Evolutionary conservation across 768 basidiomycete species (phyloP), one percentile per base, ranked within the genome.

Genomic region (Amanita thiersii): DNA sequence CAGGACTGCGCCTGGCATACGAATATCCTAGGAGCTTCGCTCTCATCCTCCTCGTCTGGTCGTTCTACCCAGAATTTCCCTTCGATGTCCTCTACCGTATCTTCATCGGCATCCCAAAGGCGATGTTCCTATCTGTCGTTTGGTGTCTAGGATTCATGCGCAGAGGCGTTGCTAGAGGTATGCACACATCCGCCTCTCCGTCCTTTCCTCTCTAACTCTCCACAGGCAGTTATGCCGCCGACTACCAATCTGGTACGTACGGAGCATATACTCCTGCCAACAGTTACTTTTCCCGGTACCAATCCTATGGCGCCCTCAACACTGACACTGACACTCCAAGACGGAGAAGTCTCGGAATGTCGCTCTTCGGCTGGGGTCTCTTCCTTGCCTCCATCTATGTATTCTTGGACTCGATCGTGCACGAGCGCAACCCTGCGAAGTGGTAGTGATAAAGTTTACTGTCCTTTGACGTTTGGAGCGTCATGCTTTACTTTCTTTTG

Each of bases 231-330:
- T 26, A 24, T 5, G 43, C 43, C 18, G 25, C 43, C 12, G 37
- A 17, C 8, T 44, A 44, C 25, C 43, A 44, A 37, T 44, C 43
- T n/a, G 19, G 21, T 15, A 19, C 14, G 14, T 37, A 44, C 18
- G 43, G 43, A n/a, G 43, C 20, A 12, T 44, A 37, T 21, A 25
- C 37, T 8, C 43, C 35, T 26, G 19, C 33, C n/a, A 26, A 44
- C 19, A 44, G 43, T 23, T 8, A 8, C 7, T 44, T 44, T 18
- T 2, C 43, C 15, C 35, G 18, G 9, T 44, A 37, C 17, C 43
- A 37, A 35, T 37, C 35, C 12, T 44, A 44, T 28, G 34, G 33
- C 17, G 35, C 43, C 18, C 4, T 37, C 19, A 34, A 43, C 20
- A 7, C 26, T 7, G 7, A 7, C n/a, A 7, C 26, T 28, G 26